Conservation (phyloP, 2,329 filamentous ascomycete species). For the Paraphaeosphaeria sporulosa region DNA sequence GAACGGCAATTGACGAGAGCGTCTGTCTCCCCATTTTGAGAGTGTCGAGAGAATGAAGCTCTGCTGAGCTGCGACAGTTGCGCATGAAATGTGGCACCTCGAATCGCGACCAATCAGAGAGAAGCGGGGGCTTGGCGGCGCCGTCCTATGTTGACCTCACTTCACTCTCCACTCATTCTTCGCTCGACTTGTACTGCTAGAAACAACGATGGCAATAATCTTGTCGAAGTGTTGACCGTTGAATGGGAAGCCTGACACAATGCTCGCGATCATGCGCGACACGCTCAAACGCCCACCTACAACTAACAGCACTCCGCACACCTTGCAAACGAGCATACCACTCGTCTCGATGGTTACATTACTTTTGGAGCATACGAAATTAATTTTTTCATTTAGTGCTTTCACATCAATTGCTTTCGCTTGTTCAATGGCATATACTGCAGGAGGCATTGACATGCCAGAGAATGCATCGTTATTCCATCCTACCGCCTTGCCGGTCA, state of each 20-base stretch:
- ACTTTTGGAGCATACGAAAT: not conserved
- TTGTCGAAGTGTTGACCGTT: not conserved
- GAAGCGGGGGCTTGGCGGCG: slow-evolving; percentile 11
- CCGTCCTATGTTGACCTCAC: slow-evolving; percentile 9
- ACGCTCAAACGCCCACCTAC: not conserved
- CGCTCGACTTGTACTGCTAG: not conserved
- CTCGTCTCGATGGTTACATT: not conserved
- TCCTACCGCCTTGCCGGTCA: too few relatives aligned
- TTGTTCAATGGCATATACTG: not conserved
- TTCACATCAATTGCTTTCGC: not conserved
- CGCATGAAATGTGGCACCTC: slow-evolving; percentile 35
- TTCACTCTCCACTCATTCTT: not conserved
- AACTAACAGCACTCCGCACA: not conserved
- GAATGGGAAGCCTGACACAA: not conserved
- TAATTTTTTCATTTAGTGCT: not conserved
- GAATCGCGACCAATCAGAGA: slow-evolving; percentile 24
- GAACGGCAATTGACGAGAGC: slow-evolving; percentile 38
- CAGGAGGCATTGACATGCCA: not conserved
- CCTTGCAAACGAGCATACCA: slow-evolving; percentile 1
- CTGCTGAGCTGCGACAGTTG: slow-evolving; percentile 19
- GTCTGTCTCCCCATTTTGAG: slow-evolving; percentile 42
- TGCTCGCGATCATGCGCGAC: not conserved
- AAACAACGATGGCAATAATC: not conserved
- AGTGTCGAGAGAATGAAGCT: slow-evolving; percentile 33
- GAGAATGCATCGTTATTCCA: too few relatives aligned